Percentiles rank a stretch among this genome's conserved stretches.
Evolutionary conservation across 805 yeast genomes (phyloP).

Genomic region (Ogataea parapolymorpha): DNA sequence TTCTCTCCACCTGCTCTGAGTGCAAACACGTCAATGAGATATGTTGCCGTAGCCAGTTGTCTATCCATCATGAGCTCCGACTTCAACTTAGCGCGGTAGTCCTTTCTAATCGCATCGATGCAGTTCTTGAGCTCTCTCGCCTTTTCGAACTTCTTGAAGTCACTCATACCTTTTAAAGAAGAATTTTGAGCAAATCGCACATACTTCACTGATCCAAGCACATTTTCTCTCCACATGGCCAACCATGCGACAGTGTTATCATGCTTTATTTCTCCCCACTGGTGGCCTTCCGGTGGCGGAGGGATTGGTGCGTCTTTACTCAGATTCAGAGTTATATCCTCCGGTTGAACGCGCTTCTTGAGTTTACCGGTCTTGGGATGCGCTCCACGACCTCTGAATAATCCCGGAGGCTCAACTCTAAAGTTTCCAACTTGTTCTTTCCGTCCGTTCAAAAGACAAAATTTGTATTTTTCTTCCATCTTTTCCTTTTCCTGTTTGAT

Average conservation of each 20-base stretch:
- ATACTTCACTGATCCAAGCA: conserved; percentile 77
- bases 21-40: conserved; percentile 88
- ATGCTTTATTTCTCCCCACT: conserved; percentile 86
- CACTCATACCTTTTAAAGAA: conserved; percentile 86
- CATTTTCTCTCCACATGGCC: conserved; percentile 96
- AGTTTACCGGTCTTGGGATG: conserved; percentile 95
- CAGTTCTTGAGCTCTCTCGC: conserved; percentile 80
- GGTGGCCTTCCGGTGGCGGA: conserved; percentile 78
- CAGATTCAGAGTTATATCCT: conserved; percentile 81
- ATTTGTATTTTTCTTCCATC: conserved; percentile 75
- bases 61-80: conserved; percentile 78
- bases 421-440: conserved; percentile 92
- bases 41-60: conserved; percentile 92
- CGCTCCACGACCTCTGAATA: conserved; percentile 94
- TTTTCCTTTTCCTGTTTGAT: conserved; percentile 70
- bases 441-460: conserved; percentile 80
- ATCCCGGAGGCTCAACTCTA: conserved; percentile 93
- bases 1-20: conserved; percentile 98
- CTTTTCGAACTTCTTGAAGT: conserved; percentile 87
- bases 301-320: conserved; percentile 74
- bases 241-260: conserved; percentile 93
- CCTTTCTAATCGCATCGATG: conserved; percentile 68
- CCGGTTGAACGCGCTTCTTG: conserved; percentile 84
- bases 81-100: conserved; percentile 67
- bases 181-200: conserved; percentile 91